Evolutionary conservation across 768 basidiomycete species (phyloP).

Genomic region (Antrodiella citrinella): DNA sequence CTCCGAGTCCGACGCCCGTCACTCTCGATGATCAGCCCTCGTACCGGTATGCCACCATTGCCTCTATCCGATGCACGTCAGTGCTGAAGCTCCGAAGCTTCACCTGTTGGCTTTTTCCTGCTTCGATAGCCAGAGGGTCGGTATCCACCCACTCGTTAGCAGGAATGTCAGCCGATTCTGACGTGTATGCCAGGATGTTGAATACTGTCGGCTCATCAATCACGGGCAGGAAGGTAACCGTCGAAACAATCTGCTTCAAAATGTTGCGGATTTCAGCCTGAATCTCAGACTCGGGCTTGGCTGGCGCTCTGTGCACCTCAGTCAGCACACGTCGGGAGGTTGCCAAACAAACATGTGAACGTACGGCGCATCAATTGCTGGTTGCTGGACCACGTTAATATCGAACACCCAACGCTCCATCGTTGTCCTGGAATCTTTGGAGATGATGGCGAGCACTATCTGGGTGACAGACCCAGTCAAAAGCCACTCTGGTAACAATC

Average conservation of each 20-base stretch:
- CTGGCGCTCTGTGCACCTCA: conserved; percentile 30
- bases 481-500: conserved; percentile 69
- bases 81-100: conserved; percentile 96
- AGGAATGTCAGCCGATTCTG: conserved; percentile 85
- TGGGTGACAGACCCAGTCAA: conserved; percentile 88
- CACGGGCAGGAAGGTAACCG: conserved; percentile 93
- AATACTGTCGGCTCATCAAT: conserved; percentile 94
- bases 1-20: background rate
- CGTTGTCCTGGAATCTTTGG: conserved; percentile 84
- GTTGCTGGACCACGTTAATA: conserved; percentile 71
- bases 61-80: conserved; percentile 94
- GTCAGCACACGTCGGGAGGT: conserved; percentile 1
- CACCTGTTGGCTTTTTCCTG: conserved; percentile 88
- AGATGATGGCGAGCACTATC: conserved; percentile 91
- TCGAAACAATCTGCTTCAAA: conserved; percentile 95
- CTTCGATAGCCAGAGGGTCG: conserved; percentile 86
- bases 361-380: conserved; percentile 41
- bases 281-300: conserved; percentile 81
- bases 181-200: conserved; percentile 95
- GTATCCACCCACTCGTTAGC: conserved; percentile 95
- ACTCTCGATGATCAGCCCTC: conserved; percentile 37
- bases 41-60: conserved; percentile 96
- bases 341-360: conserved; percentile 17
- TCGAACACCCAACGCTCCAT: conserved; percentile 99
- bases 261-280: conserved; percentile 97